Evolutionary conservation across 768 basidiomycete species (phyloP).

Genomic region (Boletus rubescentipes): DNA sequence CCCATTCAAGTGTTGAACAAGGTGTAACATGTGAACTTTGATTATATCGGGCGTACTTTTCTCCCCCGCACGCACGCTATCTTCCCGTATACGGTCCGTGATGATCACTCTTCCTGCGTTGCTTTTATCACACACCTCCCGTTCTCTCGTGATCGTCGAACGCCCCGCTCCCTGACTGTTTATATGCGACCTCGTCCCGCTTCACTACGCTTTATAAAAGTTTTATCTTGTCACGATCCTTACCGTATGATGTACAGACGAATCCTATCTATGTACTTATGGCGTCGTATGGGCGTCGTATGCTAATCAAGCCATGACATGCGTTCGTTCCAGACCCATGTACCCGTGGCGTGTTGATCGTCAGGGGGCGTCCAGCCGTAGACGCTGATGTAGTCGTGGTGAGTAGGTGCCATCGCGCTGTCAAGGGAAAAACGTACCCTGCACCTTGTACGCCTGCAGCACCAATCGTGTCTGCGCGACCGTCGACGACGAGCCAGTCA

Average conservation of each 20-base stretch:
- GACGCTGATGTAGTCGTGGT: conserved; percentile 6
- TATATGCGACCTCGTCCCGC: conserved; percentile 16
- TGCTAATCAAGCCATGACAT: conserved; percentile 51
- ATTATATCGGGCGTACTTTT: conserved; percentile 32
- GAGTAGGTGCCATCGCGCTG: background rate
- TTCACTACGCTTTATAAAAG: background rate
- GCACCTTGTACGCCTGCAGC: conserved; percentile 75
- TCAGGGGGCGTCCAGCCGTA: conserved; percentile 18
- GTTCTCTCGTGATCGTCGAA: conserved; percentile 12
- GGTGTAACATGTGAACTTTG: conserved; percentile 50
- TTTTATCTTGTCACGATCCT: conserved; percentile 31
- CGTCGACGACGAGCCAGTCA: conserved; percentile 72
- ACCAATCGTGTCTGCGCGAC: conserved; percentile 52
- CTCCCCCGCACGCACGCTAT: conserved; percentile 14
- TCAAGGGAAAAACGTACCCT: conserved; percentile 52
- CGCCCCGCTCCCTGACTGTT: conserved; percentile 12
- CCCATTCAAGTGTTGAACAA: conserved; percentile 59
- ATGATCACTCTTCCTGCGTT: conserved; percentile 14
- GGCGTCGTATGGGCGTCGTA: conserved; percentile 20
- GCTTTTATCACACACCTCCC: conserved; percentile 11
- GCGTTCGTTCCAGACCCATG: conserved; percentile 47
- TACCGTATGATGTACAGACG: conserved; percentile 28
- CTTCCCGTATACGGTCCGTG: conserved; percentile 12
- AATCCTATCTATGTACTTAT: conserved; percentile 27
- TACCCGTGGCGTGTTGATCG: conserved; percentile 27